These are phyloP conservation scores for Brachypodium distachyon DNA, from an alignment of 202 grass and related monocot species.

Conservation along the genomic window DNA sequence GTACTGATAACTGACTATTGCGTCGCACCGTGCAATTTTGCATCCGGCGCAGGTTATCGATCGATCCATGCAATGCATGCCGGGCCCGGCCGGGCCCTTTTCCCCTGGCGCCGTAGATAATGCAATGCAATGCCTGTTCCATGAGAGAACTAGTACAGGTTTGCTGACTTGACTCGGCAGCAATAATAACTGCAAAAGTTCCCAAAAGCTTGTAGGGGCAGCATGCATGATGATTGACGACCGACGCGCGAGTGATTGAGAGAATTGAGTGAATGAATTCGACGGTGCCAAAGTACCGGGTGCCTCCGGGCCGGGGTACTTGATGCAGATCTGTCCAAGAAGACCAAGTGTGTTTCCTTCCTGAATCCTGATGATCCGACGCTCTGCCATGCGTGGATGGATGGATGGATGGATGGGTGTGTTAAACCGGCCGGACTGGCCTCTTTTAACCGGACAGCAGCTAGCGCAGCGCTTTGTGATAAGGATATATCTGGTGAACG, in stretches of 20 bases:
- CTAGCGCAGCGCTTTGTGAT: background rate
- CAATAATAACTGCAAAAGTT: background rate
- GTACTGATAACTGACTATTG: too few species aligned
- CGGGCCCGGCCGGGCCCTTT: too few species aligned
- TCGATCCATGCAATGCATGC: background rate
- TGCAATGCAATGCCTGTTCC: background rate
- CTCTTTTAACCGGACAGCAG: constrained; percentile 29
- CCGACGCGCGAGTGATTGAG: too few species aligned
- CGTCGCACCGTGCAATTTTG: too few species aligned
- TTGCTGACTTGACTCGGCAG: background rate
- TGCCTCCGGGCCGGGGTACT: background rate
- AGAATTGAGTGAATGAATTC: background rate
- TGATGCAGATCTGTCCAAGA: background rate
- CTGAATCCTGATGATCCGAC: too few species aligned
- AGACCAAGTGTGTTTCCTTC: too few species aligned
- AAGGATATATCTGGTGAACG: background rate
- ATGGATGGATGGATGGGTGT: too few species aligned
- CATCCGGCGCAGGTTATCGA: background rate
- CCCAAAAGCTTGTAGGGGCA: constrained; percentile 2
- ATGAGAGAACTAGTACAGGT: background rate
- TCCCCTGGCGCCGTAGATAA: too few species aligned
- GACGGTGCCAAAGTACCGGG: too few species aligned
- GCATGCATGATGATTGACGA: background rate
- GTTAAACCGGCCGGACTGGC: constrained; percentile 1
- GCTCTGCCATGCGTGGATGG: too few species aligned